Conservation (phyloP, 352 stramenopile species). For the Phytopythium sindhum region DNA sequence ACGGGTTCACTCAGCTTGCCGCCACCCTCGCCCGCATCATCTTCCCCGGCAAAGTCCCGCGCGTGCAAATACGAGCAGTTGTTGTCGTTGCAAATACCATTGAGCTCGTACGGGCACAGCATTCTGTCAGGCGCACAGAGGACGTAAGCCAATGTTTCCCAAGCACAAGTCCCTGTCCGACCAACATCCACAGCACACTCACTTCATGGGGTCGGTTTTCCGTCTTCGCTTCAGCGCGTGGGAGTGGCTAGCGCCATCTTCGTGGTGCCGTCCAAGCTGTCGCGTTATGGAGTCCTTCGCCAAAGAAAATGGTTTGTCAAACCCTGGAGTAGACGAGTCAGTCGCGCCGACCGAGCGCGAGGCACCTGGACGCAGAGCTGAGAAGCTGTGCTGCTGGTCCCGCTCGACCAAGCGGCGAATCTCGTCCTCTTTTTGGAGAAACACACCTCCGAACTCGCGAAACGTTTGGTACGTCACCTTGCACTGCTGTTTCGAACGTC, state of each 20-base stretch:
- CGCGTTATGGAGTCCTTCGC: slow-evolving; percentile 33
- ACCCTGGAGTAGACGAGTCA: slow-evolving; percentile 9
- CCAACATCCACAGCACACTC: slow-evolving; percentile 11
- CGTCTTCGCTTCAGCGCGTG: slow-evolving; percentile 4
- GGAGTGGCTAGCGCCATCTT: not conserved
- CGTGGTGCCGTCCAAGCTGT: slow-evolving; percentile 21
- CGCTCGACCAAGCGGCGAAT: slow-evolving; percentile 7
- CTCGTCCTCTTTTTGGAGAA: slow-evolving; percentile 22
- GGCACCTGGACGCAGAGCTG: not conserved
- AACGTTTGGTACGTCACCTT: not conserved
- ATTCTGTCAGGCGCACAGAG: slow-evolving; percentile 25
- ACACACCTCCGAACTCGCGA: slow-evolving; percentile 16
- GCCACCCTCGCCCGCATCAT: not conserved
- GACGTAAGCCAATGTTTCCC: not conserved
- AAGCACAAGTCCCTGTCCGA: not conserved
- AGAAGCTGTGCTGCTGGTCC: not conserved
- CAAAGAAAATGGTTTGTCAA: slow-evolving; percentile 30
- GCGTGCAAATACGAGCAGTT: slow-evolving; percentile 67
- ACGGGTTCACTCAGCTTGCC: not conserved
- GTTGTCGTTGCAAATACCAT: slow-evolving; percentile 71
- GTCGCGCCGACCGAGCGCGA: not conserved
- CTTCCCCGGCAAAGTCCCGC: slow-evolving; percentile 38
- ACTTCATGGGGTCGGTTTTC: slow-evolving; percentile 57
- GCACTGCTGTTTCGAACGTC: not conserved
- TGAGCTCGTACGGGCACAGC: slow-evolving; percentile 70